Base-by-base conservation (phyloP, 2,329 filamentous ascomycete species). In the Alternaria novae-zelandiae region DNA sequence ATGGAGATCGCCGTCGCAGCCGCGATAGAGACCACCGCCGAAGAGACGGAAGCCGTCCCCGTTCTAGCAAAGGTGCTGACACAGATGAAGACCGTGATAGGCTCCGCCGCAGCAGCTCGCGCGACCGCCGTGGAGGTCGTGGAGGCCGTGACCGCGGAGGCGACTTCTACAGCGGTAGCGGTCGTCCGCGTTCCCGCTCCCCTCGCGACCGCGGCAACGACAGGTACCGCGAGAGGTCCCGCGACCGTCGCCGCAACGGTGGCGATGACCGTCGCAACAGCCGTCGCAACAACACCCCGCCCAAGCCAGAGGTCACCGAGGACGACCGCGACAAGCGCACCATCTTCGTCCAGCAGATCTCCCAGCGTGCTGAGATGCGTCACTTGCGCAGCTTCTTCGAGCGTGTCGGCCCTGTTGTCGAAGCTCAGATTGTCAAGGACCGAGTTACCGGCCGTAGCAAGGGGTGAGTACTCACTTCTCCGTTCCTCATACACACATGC, bases 351-450 rank as follows among this genome's bases (percentile, higher is more conserved):
- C 96, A 99, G 85, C 96, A 99, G 83, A 91, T 99, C 78, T 96
- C 96, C 71, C 94, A 94, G 71, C 92, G 96, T 77, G 87, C 98
- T 69, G 90, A 95, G 73, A 97, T 93, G 59, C 94, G 93, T 76
- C 94, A 98, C 81, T 86, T 99, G 68, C 95, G 96, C 80, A 88
- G 90, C 66, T 99, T 99, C 81, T 99, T 99, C 77, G 93, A 97
- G 80, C 94, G 95, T 82, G 91, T 96, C 74, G 96, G 96, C 67
- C 90, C 92, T 43, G 96, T 99, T 59, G 96, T 96, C 74, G 96
- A 98, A 80, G 96, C 96, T 54, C 96, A 98, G 84, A 99, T 99
- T 76, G 96, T 99, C 57, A 98, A 98, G 82, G 96, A 99, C 75
- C 89, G 96, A 67, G 94, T 99, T 67, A 97, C 94, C 83, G 93